These are phyloP conservation scores for Mycena crocata DNA, from an alignment of 768 basidiomycete genomes.

Conservation along the genomic window DNA sequence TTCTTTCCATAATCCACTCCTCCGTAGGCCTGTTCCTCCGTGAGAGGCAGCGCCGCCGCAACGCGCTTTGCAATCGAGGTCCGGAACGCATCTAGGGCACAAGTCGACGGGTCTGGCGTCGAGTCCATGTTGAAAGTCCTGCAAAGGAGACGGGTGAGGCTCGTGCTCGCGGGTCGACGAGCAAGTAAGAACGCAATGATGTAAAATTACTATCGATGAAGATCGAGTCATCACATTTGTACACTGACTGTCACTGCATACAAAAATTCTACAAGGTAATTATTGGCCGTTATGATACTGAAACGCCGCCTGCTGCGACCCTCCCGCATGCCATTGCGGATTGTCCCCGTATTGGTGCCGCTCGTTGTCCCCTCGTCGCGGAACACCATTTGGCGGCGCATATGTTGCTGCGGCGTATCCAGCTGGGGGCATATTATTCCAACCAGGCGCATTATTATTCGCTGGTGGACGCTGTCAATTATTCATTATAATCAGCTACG, in stretches of 20 bases:
- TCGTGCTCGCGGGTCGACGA: conserved; percentile 6
- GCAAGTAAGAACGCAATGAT: conserved; percentile 17
- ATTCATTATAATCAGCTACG: neutral
- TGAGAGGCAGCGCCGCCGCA: conserved; percentile 73
- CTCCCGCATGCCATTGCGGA: conserved; percentile 20
- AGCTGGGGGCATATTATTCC: conserved; percentile 9
- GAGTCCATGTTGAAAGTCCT: conserved; percentile 47
- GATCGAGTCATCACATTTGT: conserved; percentile 24
- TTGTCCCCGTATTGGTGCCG: conserved; percentile 16
- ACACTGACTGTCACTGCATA: neutral
- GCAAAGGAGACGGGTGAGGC: conserved; percentile 6
- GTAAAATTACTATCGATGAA: conserved; percentile 15
- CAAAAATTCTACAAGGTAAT: neutral
- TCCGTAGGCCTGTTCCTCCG: conserved; percentile 81
- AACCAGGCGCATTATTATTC: neutral
- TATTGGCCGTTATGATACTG: conserved; percentile 23
- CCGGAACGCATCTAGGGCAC: conserved; percentile 81
- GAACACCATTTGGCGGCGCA: conserved; percentile 14
- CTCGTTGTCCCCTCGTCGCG: neutral
- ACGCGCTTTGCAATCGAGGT: conserved; percentile 82
- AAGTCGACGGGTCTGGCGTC: conserved; percentile 70
- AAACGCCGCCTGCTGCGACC: conserved; percentile 25
- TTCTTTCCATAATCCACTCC: conserved; percentile 94
- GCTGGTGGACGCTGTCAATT: conserved; percentile 8
- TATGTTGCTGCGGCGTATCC: conserved; percentile 18